A percentile compares a stretch with the other conserved stretches of the same genome.
Conservation (phyloP, 306 rosid species). For the Pterocarpus macrocarpus region DNA sequence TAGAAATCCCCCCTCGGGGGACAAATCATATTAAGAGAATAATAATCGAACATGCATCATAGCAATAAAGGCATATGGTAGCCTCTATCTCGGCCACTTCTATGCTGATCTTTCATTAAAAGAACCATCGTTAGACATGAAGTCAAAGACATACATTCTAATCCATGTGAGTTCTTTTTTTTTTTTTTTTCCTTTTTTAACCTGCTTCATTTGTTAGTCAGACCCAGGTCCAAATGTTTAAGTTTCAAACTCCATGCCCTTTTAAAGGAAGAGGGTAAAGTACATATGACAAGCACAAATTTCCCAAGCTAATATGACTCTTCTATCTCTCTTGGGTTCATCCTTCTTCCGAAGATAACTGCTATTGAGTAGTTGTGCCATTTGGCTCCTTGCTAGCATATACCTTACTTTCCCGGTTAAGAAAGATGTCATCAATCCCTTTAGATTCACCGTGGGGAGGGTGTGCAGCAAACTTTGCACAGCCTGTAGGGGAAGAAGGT, state of each 20-base stretch:
- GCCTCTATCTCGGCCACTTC: slow-evolving; percentile 1
- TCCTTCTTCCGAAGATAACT: too few species aligned
- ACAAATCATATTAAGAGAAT: too few species aligned
- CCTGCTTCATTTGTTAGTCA: background rate
- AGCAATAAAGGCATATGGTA: slow-evolving; percentile 30
- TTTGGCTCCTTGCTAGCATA: too few species aligned
- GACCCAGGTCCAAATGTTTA: background rate
- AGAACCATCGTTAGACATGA: slow-evolving; percentile 11
- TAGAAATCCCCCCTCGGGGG: too few species aligned
- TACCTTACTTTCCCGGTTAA: too few species aligned
- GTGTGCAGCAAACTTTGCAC: background rate
- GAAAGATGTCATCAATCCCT: background rate
- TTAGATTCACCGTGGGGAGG: background rate
- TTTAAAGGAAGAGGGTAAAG: too few species aligned
- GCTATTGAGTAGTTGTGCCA: too few species aligned
- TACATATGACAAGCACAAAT: too few species aligned
- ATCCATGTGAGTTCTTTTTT: background rate
- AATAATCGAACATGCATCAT: slow-evolving; percentile 31
- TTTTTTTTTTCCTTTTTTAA: background rate
- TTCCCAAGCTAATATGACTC: too few species aligned
- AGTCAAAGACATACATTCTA: slow-evolving; percentile 16
- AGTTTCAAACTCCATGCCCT: too few species aligned
- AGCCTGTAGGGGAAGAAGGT: background rate
- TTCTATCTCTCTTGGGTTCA: too few species aligned
- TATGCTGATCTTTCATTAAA: slow-evolving; percentile 1